Conservation (phyloP, 225 moss, liverwort and hornwort genomes). For the Rhytidiadelphus loreus region DNA sequence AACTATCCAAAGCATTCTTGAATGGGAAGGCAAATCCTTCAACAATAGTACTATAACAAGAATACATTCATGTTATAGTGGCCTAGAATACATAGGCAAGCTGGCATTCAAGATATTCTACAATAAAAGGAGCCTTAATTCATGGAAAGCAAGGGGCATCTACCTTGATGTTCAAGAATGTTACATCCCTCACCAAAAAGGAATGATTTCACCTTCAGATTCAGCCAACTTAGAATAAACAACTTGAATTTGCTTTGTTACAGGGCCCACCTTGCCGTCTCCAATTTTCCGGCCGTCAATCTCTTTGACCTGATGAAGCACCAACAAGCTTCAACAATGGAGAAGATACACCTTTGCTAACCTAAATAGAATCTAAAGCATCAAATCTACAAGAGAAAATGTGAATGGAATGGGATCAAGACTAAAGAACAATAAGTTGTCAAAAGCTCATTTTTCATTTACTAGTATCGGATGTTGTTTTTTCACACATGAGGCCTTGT, state of each 20-base stretch:
- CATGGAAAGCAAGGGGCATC: neutral
- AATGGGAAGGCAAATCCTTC: neutral
- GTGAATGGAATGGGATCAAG: neutral
- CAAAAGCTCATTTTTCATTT: neutral
- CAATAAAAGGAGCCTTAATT: neutral
- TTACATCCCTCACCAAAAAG: neutral
- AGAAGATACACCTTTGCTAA: neutral
- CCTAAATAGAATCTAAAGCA: neutral
- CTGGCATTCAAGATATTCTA: neutral
- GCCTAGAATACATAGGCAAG: neutral
- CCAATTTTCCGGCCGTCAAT: slow-evolving; percentile 72
- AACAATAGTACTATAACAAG: neutral
- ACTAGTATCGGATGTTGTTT: neutral
- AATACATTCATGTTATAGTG: neutral
- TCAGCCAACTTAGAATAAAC: slow-evolving; percentile 24
- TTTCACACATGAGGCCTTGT: too few relatives aligned
- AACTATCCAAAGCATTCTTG: neutral
- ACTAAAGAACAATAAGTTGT: neutral
- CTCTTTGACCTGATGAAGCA: slow-evolving; percentile 50
- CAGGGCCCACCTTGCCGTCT: slow-evolving; percentile 57
- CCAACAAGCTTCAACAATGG: neutral
- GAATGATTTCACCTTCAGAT: slow-evolving; percentile 28
- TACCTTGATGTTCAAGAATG: neutral
- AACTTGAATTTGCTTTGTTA: slow-evolving; percentile 52
- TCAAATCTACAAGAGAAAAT: neutral